Base-by-base conservation (phyloP, 257 asterid genomes). In the Capsicum baccatum region DNA sequence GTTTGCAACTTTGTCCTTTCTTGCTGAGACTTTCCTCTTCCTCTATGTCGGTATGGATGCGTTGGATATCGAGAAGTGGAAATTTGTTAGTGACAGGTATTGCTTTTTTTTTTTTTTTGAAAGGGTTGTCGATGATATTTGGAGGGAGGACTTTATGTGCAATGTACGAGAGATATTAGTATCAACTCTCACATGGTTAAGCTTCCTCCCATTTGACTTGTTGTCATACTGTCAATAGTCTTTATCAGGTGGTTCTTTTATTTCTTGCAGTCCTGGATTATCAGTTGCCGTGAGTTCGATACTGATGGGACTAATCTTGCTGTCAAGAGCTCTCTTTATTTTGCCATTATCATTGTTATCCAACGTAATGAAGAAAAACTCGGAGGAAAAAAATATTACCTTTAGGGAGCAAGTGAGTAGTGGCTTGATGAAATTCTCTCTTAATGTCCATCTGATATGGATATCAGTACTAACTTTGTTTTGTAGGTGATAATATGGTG, bases 11-110 rank as follows among this genome's bases (percentile, higher is more conserved):
- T 37, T 87, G 79, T 89, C 90, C 42, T 89, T 84, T 83, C 87
- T 87, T 44, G 92, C 92, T 0, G 90, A 89, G 88, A 87, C 83
- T 67, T 89, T 89, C 82, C 86, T 89, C 83, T 89, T 87, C 83
- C 91, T 89, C 59, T 89, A 89, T 81, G 91, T 89, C 56, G 91
- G 91, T 84, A 89, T 89, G 89, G 91, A 89, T 87, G 91, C 91
- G 37, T 79, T 89, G 88, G 91, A 89, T 73, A 89, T 89, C 2
- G 91, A 89, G 80, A 87, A 87, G 81, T 89, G 91, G 91, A 84
- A 69, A 21, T 83, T 83, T 57, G 86, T 89, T 5, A 80, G 86
- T 55, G 84, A 86, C 70, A 87, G 91, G 91, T 89, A 89, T 69
- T 4, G 4, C 16, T 33, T 64, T 33, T 64, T 37, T 67, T 67